phyloP scores from a whole-genome alignment of 768 basidiomycete species.

The Mycena vulgaris region DNA sequence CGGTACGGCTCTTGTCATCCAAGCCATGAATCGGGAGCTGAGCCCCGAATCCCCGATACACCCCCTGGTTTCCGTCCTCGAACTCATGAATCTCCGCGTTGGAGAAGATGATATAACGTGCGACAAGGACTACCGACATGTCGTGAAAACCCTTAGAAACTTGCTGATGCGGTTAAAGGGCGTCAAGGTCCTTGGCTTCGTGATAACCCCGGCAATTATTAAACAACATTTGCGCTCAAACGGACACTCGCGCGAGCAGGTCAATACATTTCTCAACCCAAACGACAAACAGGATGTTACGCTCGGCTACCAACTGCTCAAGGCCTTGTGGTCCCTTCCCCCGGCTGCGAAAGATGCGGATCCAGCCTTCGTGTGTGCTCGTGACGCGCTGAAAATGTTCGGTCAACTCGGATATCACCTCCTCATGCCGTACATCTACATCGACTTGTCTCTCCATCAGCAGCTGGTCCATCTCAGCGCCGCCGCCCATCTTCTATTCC shows the following conservation, averaged over 20 bases:
- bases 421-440: conserved; percentile 47
- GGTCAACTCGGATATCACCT: conserved; percentile 44
- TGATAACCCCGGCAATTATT: background rate
- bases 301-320: conserved; percentile 44
- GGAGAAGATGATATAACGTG: conserved; percentile 17
- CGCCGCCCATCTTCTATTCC: conserved; percentile 48
- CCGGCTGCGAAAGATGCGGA: background rate
- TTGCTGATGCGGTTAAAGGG: conserved; percentile 11
- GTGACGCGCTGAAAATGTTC: conserved; percentile 41
- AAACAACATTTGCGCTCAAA: conserved; percentile 2
- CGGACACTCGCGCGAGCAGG: background rate
- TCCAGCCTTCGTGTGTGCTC: conserved; percentile 41
- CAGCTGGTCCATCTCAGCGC: conserved; percentile 53
- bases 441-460: conserved; percentile 47
- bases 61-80: background rate
- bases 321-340: conserved; percentile 45
- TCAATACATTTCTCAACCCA: conserved; percentile 44
- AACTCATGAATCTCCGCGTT: conserved; percentile 12
- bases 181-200: conserved; percentile 1
- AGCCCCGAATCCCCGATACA: background rate
- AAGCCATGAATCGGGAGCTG: conserved; percentile 10
- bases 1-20: background rate
- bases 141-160: background rate
- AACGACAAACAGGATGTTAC: conserved; percentile 53
- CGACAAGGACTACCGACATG: conserved; percentile 28